Conservation (phyloP, 257 asterid genomes). For the Avicennia marina region DNA sequence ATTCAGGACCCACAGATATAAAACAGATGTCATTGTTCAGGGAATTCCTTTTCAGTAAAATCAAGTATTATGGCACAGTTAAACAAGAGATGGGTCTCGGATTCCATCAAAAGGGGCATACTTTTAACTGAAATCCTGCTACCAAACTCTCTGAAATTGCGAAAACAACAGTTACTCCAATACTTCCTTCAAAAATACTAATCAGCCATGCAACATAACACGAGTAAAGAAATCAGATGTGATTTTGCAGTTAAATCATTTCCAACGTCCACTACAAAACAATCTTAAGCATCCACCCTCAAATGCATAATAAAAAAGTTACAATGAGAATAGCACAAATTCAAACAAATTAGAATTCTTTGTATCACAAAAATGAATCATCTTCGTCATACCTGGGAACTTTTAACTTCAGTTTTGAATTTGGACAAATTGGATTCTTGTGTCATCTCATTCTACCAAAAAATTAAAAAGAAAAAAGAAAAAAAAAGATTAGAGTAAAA, state of each 20-base stretch:
- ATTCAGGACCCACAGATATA: neutral
- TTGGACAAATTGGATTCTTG: conserved; percentile 70
- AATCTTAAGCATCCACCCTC: too few relatives aligned
- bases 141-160: too few relatives aligned
- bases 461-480: neutral
- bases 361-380: neutral
- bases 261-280: too few relatives aligned
- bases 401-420: conserved; percentile 72
- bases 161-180: too few relatives aligned
- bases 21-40: too few relatives aligned
- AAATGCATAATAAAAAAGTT: too few relatives aligned
- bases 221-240: too few relatives aligned
- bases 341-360: neutral
- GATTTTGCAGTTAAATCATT: neutral
- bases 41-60: too few relatives aligned
- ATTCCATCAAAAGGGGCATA: neutral
- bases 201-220: too few relatives aligned
- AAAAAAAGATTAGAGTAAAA: neutral
- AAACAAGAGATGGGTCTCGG: neutral
- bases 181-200: too few relatives aligned
- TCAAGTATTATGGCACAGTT: too few relatives aligned
- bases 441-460: conserved; percentile 68
- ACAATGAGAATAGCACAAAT: too few relatives aligned
- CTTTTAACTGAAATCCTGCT: neutral
- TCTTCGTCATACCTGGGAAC: conserved; percentile 54